Evolutionary conservation across 1,284 basidiomycete species (phyloP), one percentile per base, ranked within the genome.

Genomic region (Leucocoprinus gongylophorus): DNA sequence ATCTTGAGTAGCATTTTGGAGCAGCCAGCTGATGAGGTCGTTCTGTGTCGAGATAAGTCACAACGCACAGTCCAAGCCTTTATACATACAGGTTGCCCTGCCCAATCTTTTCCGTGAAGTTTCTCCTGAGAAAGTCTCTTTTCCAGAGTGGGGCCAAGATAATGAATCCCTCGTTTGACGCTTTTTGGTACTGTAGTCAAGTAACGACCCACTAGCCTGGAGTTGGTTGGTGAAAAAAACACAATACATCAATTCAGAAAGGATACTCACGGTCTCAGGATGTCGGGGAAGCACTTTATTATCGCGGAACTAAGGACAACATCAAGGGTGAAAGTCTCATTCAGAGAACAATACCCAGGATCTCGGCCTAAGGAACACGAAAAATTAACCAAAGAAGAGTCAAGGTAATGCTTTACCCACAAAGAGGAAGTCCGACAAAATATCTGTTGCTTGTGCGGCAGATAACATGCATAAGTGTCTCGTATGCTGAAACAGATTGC

Each of bases 401-500:
- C 17, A 1, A 28, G 3, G 15, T n/a, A 7, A 7, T 13, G 17
- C 18, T 26, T 2, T n/a, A 59, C 65, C 39, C 30, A 69, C 70
- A 72, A 15, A 71, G 51, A 1, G 71, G 71, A 0, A 68, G 52
- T 2, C 69, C 70, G 12, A 71, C 67, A 35, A 72, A 68, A 1
- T 69, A 57, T 12, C 70, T 64, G 54, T 72, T 72, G 54, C 59
- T 71, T 0, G 65, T 62, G 5, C 74, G 61, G 44, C 61, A 65
- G 3, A 78, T 67, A 29, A 78, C 64, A 26, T 69, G 60, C 62
- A 71, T 66, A n/a, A 73, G 55, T 0, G 67, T 68, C 3, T 62
- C 52, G 18, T 65, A 51, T 0, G 64, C 66, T 3, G 63, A 62
- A 2, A 35, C 9, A 35, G n/a, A 12, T 33, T 26, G 2, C 23